These are phyloP conservation scores for Acer yangbiense DNA, from an alignment of 345 rosid species.

Conservation along the genomic window DNA sequence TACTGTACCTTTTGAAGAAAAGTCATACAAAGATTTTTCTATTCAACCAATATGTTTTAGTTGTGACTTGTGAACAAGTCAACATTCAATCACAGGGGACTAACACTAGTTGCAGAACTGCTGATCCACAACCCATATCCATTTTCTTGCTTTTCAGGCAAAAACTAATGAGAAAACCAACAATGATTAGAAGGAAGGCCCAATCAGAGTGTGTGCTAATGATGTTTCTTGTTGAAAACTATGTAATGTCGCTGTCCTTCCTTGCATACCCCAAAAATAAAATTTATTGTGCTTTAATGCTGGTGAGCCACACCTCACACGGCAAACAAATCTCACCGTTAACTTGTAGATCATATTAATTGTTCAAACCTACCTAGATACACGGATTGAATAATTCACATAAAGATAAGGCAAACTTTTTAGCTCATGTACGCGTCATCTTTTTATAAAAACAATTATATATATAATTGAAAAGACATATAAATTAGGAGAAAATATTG, in stretches of 20 bases:
- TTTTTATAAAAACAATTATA: not conserved
- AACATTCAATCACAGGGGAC: not conserved
- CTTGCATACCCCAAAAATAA: not conserved
- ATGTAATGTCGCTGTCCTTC: not conserved
- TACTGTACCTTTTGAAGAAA: not conserved
- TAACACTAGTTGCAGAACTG: not conserved
- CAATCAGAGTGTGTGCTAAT: not conserved
- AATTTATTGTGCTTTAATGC: not conserved
- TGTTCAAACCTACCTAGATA: no score
- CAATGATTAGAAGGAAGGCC: not conserved
- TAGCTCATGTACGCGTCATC: not conserved
- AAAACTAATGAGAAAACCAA: not conserved
- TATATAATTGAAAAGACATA: no score
- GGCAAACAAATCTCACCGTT: no score
- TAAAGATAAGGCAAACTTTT: not conserved
- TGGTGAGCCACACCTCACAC: not conserved
- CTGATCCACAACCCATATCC: not conserved
- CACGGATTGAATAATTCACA: not conserved
- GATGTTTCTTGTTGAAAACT: not conserved
- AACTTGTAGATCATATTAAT: no score
- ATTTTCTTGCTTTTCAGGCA: not conserved
- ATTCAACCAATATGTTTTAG: not conserved
- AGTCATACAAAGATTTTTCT: not conserved
- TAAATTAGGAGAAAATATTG: no score
- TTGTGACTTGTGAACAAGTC: not conserved